Evolutionary conservation across 2,329 filamentous ascomycete species (phyloP), one percentile per base, ranked within the genome.

Genomic region (Colletotrichum cereale): DNA sequence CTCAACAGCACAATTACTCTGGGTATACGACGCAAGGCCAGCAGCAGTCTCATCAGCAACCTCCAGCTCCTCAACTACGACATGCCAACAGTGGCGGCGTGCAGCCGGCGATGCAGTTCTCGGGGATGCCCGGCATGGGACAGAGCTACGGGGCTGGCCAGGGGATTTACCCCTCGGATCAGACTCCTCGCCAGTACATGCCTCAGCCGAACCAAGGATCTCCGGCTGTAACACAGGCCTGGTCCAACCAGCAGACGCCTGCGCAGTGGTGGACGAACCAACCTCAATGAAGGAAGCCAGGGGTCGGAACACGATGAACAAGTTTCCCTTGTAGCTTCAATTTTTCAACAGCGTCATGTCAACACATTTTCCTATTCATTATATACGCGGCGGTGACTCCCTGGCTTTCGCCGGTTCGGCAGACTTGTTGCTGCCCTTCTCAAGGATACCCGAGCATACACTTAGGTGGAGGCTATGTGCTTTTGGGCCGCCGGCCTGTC

Each of bases 111-210:
- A 86, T 91, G 83, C 88, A 89, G 66, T 91, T 91, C 76, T 85
- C 89, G n/a, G 86, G 86, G 36, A 90, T 91, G 86, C 87, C 87
- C 50, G 85, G 86, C 52, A 86, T 92, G 80, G 84, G 84, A 42
- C 90, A 91, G 76, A 84, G 85, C 44, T 90, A 90, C 76, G 82
- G 83, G n/a, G 83, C 86, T 34, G 83, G 85, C 10, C 88, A 90
- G 75, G 85, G 85, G 62, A 88, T 91, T 76, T 91, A 90, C 75
- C 82, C 88, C 24, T 82, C 89, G 36, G 90, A 92, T 57, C 89
- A 91, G 80, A 90, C 88, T 1, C 87, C 89, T 5, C 85, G 90
- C 63, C 88, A 91, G 77, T 92, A 92, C 82, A 88, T 94, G 89
- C 90, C 92, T 76, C 86, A 90, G 81, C 83, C 87, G 80, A 81